phyloP scores from a whole-genome alignment of 495 filamentous ascomycete genomes.

The Annulohypoxylon stygium region DNA sequence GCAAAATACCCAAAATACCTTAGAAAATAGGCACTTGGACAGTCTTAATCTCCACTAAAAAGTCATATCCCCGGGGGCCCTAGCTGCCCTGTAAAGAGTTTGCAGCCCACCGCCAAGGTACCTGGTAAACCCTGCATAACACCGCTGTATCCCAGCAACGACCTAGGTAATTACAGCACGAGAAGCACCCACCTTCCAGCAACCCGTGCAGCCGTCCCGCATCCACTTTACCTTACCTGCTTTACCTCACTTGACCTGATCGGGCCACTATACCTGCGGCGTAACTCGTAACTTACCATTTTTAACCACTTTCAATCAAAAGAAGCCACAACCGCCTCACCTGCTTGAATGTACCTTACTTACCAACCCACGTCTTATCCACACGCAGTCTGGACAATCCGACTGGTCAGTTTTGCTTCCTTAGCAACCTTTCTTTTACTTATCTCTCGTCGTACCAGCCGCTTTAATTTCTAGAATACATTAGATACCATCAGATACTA shows the following conservation, averaged over 20 bases:
- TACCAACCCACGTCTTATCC: conserved; percentile 25
- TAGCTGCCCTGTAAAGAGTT: conserved; percentile 39
- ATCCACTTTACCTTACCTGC: conserved; percentile 26
- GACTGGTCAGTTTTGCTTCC: conserved; percentile 38
- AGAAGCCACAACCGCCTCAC: conserved; percentile 47
- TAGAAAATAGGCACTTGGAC: conserved; percentile 32
- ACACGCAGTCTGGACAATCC: conserved; percentile 36
- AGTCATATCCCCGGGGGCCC: conserved; percentile 29
- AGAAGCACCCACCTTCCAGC: conserved; percentile 35
- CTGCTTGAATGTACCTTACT: conserved; percentile 21
- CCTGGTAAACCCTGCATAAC: conserved; percentile 45
- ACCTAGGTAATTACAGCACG: conserved; percentile 40
- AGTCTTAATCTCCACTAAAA: conserved; percentile 39
- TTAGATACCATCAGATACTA: background rate
- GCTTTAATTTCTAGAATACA: conserved; percentile 38
- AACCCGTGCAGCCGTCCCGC: conserved; percentile 46
- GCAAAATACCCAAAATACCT: background rate
- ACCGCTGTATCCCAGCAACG: conserved; percentile 26
- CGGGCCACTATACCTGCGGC: conserved; percentile 38
- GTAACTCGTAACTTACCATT: conserved; percentile 42
- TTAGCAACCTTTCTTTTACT: conserved; percentile 19
- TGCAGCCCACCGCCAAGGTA: conserved; percentile 45
- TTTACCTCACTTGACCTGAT: conserved; percentile 37
- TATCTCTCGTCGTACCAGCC: conserved; percentile 36
- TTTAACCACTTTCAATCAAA: conserved; percentile 21